Evolutionary conservation across 768 basidiomycete genomes (phyloP), one percentile per base, ranked within the genome.

Genomic region (Russula dissimulans): DNA sequence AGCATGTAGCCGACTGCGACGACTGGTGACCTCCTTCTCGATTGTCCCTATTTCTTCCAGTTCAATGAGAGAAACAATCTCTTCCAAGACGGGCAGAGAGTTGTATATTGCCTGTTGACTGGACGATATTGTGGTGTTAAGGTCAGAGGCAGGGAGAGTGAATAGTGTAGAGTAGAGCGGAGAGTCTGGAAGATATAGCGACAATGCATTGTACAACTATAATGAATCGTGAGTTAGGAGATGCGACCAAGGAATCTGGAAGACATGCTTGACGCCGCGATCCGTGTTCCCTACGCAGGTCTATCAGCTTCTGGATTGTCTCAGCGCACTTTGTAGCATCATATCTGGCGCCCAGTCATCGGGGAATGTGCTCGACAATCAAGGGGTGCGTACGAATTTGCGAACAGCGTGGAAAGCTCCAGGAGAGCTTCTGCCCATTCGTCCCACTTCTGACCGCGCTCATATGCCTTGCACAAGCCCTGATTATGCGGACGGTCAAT

Each of bases 261-360:
- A 17, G 17, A 62, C 70, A 42, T 67, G 84, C 89, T 73, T 91
- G 79, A 59, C 74, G 68, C 31, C 77, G 76, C 4, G 81, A 80
- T 5, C 89, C 90, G 61, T 83, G 76, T 48, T 80, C 74, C 48
- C 82, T 77, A 38, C 81, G 80, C 3, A 85, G 70, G 4, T 83
- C 79, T 15, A 97, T 73, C 34, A 91, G 72, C 66, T 85, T 91
- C 68, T 97, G 91, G 46, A 95, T 69, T 1, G 78, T 76, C 69
- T 93, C 89, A 2, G 89, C 93, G 60, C 86, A 89, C 73, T 90
- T 95, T 5, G 76, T 74, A 0, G 78, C 80, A 68, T 98, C 94
- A 15, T 42, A 56, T 22, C 59, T 64, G 11, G 54, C 26, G 55
- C 47, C 5, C 26, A 29, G 56, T 18, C 2, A 43, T 42, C 32